These are phyloP conservation scores for Pseudogymnoascus verrucosus DNA, from an alignment of 2,329 filamentous ascomycete genomes.

Conservation along the genomic window DNA sequence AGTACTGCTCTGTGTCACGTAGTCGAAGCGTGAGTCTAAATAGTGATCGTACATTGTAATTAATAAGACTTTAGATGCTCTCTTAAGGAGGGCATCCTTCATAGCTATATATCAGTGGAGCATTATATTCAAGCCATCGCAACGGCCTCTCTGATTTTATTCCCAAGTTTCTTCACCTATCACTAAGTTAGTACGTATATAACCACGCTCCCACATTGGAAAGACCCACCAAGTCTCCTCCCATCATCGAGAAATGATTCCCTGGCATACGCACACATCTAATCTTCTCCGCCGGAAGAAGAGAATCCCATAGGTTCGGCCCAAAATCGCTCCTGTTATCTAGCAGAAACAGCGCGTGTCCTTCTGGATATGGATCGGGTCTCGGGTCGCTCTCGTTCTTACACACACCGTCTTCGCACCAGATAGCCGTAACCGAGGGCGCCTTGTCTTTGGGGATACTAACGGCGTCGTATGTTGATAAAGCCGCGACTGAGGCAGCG, in stretches of 20 bases:
- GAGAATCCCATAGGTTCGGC: constrained; percentile 62
- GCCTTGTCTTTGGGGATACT: constrained; percentile 51
- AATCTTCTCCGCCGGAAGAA: constrained; percentile 53
- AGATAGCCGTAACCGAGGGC: constrained; percentile 57
- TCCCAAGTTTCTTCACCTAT: constrained; percentile 8
- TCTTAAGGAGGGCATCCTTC: not conserved
- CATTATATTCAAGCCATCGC: not conserved
- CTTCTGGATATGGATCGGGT: constrained; percentile 51
- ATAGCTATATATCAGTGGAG: not conserved
- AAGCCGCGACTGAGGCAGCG: constrained; percentile 56
- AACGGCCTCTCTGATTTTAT: constrained; percentile 10
- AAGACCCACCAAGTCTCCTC: constrained; percentile 42
- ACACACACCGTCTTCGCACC: constrained; percentile 68
- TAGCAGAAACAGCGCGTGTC: constrained; percentile 60
- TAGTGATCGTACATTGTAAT: not conserved
- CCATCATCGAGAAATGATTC: constrained; percentile 73
- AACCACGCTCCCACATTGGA: not conserved
- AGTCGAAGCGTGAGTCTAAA: not conserved
- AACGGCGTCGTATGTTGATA: constrained; percentile 61
- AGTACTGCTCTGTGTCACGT: not conserved
- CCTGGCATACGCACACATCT: constrained; percentile 59
- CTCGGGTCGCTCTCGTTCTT: constrained; percentile 56
- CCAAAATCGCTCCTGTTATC: constrained; percentile 67
- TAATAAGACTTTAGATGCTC: not conserved
- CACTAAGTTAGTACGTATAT: not conserved